A percentile compares a stretch with the other conserved stretches of the same genome.
These are phyloP conservation scores for Crithidia acanthocephali DNA, from an alignment of 208 protist species.

Conservation along the genomic window DNA sequence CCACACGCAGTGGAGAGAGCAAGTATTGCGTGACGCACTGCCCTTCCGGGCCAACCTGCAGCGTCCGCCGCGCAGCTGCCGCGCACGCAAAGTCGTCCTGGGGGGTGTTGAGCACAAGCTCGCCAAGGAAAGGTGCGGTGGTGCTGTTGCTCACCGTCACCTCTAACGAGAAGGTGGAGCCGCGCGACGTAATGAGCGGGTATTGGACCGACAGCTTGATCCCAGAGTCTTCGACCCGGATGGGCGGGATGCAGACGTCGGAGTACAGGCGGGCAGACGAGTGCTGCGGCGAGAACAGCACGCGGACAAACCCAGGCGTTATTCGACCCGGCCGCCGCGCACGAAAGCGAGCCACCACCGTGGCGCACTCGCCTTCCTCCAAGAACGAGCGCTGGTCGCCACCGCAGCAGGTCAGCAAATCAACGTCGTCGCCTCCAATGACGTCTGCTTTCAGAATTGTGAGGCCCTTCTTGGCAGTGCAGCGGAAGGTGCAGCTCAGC, in stretches of 20 bases:
- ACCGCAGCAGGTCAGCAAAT: constrained; percentile 37
- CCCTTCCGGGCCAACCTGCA: constrained; percentile 34
- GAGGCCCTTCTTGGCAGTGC: constrained; percentile 49
- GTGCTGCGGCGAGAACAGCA: constrained; percentile 41
- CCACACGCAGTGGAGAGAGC: constrained; percentile 31
- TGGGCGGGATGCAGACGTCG: constrained; percentile 55
- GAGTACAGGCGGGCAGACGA: constrained; percentile 39
- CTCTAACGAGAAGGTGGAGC: constrained; percentile 38
- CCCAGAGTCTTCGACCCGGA: constrained; percentile 41
- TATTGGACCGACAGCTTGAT: constrained; percentile 40
- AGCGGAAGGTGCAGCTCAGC: constrained; percentile 52
- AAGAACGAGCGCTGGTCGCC: constrained; percentile 44
- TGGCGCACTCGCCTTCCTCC: constrained; percentile 63
- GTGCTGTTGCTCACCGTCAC: constrained; percentile 45
- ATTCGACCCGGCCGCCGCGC: constrained; percentile 30
- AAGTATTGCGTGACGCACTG: constrained; percentile 14
- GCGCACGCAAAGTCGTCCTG: constrained; percentile 38
- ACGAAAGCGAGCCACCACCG: constrained; percentile 45
- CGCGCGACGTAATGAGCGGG: constrained; percentile 41
- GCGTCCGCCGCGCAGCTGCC: constrained; percentile 42
- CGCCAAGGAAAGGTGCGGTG: constrained; percentile 35
- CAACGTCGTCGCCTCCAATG: constrained; percentile 38
- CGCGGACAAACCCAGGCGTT: constrained; percentile 58
- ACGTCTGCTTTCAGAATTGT: constrained; percentile 50
- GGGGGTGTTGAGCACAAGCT: constrained; percentile 41